Evolutionary conservation across 2,329 filamentous ascomycete genomes (phyloP).

Genomic region (Lecanicillium sp.): DNA sequence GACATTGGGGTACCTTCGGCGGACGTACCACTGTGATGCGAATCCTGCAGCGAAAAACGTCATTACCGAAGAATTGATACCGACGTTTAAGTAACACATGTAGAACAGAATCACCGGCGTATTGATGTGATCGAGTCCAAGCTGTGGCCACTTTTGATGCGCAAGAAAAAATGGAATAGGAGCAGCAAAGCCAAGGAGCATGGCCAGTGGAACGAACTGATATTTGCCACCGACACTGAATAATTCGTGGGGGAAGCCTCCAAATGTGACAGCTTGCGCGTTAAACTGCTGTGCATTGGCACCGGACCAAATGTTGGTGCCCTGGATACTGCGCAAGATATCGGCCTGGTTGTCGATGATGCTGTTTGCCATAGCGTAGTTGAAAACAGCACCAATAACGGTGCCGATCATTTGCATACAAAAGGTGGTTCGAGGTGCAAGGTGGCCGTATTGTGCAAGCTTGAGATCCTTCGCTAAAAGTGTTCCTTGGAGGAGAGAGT

Average conservation of each 20-base stretch:
- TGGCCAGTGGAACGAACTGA: conserved; percentile 18
- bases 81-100: conserved; percentile 36
- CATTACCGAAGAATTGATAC: conserved; percentile 30
- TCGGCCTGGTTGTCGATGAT: conserved; percentile 38
- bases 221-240: conserved; percentile 15
- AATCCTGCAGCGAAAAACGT: conserved; percentile 29
- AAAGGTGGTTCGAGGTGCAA: conserved; percentile 17
- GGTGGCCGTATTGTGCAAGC: conserved; percentile 28
- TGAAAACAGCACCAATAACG: conserved; percentile 36
- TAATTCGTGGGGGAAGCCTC: conserved; percentile 21
- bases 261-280: conserved; percentile 25
- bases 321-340: conserved; percentile 34
- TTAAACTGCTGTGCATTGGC: conserved; percentile 42
- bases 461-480: conserved; percentile 23
- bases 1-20: conserved; percentile 18
- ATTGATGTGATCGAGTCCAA: conserved; percentile 30
- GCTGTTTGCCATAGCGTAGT: conserved; percentile 40
- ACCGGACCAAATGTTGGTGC: conserved; percentile 38
- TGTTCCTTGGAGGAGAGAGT: conserved; percentile 27
- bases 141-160: conserved; percentile 23
- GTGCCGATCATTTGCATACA: conserved; percentile 35
- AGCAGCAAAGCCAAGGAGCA: conserved; percentile 24
- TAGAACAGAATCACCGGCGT: conserved; percentile 37
- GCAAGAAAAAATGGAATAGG: conserved; percentile 36
- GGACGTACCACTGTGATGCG: conserved; percentile 25